Percentiles rank a stretch among this genome's conserved stretches.
Conservation (phyloP, 75 land plant species). For the Picea sitchensis region DNA sequence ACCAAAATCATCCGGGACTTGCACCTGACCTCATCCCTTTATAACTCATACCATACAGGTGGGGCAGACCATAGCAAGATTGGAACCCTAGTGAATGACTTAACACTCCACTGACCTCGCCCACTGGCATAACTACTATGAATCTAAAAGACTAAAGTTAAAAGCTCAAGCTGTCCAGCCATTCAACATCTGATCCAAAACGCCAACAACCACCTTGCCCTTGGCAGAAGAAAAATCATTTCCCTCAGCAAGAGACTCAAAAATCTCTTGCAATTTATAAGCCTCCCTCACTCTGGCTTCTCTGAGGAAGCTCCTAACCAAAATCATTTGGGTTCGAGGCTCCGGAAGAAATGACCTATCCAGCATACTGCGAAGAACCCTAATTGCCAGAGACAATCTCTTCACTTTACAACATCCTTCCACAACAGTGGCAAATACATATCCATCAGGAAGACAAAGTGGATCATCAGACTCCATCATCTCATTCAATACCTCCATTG, state of each 20-base stretch:
- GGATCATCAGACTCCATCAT: not conserved
- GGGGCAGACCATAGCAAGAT: too few relatives aligned
- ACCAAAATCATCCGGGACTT: too few relatives aligned
- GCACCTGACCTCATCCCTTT: too few relatives aligned
- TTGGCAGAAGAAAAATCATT: not conserved
- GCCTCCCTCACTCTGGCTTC: slow-evolving; percentile 1
- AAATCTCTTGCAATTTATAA: not conserved
- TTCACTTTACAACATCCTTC: not conserved
- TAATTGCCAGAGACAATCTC: not conserved
- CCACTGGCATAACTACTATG: too few relatives aligned
- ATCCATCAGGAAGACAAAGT: not conserved
- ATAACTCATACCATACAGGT: too few relatives aligned
- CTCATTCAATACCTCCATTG: not conserved
- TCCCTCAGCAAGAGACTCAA: not conserved
- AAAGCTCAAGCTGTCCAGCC: too few relatives aligned
- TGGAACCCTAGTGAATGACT: too few relatives aligned
- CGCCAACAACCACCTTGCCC: too few relatives aligned
- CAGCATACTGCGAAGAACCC: not conserved
- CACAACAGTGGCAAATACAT: not conserved
- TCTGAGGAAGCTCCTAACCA: slow-evolving; percentile 1
- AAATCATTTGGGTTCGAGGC: not conserved
- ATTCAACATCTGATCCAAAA: too few relatives aligned
- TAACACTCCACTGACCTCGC: too few relatives aligned
- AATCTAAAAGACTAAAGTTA: too few relatives aligned
- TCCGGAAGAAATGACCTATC: not conserved